These are phyloP conservation scores for Yamadazyma atmosphaerica DNA, from an alignment of 1,139 yeast genomes.

Conservation along the genomic window DNA sequence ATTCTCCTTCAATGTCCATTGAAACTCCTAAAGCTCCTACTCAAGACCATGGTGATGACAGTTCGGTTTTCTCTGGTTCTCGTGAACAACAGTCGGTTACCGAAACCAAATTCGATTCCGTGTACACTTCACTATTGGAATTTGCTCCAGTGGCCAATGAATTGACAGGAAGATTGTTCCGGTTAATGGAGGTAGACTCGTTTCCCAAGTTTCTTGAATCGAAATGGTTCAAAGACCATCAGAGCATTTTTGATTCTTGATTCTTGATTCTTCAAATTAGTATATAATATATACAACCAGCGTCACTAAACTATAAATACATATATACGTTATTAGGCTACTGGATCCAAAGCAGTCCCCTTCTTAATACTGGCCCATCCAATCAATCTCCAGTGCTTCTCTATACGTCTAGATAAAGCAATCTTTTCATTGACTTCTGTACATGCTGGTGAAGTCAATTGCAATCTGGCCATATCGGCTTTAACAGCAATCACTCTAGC, in stretches of 20 bases:
- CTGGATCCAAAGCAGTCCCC: conserved; percentile 85
- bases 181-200: conserved; percentile 72
- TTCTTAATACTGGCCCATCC: conserved; percentile 99
- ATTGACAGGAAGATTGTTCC: conserved; percentile 33
- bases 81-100: too few relatives aligned
- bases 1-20: neutral
- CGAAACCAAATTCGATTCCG: conserved; percentile 53
- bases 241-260: conserved; percentile 8
- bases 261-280: too few relatives aligned
- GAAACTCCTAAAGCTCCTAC: too few relatives aligned
- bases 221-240: conserved; percentile 17
- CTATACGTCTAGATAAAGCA: conserved; percentile 98
- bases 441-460: conserved; percentile 97
- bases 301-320: conserved; percentile 24
- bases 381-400: conserved; percentile 99
- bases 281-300: too few relatives aligned
- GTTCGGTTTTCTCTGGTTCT: conserved; percentile 3
- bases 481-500: conserved; percentile 97
- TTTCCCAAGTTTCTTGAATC: conserved; percentile 63
- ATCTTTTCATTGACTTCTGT: conserved; percentile 97
- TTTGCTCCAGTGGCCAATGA: conserved; percentile 47
- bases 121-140: conserved; percentile 50
- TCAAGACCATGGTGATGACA: conserved; percentile 2
- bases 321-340: conserved; percentile 26
- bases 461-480: conserved; percentile 99